Evolutionary conservation across 768 basidiomycete species (phyloP), one percentile per base, ranked within the genome.

Genomic region (Russula earlei): DNA sequence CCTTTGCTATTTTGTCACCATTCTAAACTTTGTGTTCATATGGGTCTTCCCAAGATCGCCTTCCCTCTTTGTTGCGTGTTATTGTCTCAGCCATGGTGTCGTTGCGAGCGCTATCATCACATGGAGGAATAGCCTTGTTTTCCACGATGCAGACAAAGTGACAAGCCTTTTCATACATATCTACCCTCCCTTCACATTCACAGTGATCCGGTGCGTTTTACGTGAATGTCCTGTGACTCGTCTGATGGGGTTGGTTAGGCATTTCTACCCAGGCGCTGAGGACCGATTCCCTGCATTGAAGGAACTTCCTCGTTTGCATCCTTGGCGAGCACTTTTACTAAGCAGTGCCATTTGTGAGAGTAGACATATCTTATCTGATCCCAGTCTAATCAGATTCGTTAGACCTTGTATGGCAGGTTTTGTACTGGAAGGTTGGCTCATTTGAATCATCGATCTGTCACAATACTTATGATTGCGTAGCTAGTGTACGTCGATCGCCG

Each of bases 121-220:
- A 10, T 99, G 96, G 96, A 79, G 96, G 58, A 99, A 99, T 66
- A 94, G 91, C 62, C 82, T 99, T 22, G 96, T 99, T 3, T 99
- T 99, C 73, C 96, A 99, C 65, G 93, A 95, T 65, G 78, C 83
- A 53, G 96, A 99, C 69, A 98, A 98, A 70, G 89, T 97, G 66
- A 97, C 90, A 17, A 91, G 88, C 10, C 73, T 99, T 24, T 98
- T 94, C 72, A 81, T 99, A 31, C 96, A 99, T 67, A 85, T 98
- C 54, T 97, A 96, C 66, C 80, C 90, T 0, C 91, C 96, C 0
- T 82, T 95, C 59, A 83, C 86, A 3, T 89, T 99, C 64, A 93
- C 91, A 14, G 85, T 93, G 22, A 92, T 98, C 53, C 77, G 89
- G 90, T 88, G 60, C 31, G 82, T 62, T 37, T 6, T 20, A 47